Percentiles rank a stretch among this genome's conserved stretches.
Evolutionary conservation across 2,329 filamentous ascomycete genomes (phyloP).

Genomic region (Colletotrichum coccodes): DNA sequence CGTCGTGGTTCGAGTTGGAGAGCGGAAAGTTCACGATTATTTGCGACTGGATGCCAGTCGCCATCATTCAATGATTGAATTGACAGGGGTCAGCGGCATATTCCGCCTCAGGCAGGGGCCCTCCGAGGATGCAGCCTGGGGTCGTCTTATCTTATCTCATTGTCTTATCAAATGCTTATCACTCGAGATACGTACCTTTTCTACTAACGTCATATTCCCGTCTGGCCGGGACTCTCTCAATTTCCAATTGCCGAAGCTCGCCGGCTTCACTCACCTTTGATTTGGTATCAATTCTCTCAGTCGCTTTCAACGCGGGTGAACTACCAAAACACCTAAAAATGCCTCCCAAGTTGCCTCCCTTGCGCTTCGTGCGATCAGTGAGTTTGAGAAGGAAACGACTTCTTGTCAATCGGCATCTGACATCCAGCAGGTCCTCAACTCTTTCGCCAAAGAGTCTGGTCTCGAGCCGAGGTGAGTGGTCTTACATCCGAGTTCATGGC

Average conservation of each 20-base stretch:
- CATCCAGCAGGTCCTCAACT: slow-evolving; percentile 76
- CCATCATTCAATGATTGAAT: slow-evolving; percentile 19
- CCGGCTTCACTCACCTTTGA: slow-evolving; percentile 3
- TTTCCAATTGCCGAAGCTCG: slow-evolving; percentile 17
- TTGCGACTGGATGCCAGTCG: slow-evolving; percentile 14
- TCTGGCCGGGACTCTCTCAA: background rate
- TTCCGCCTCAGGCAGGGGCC: slow-evolving; percentile 24
- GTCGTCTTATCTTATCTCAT: background rate
- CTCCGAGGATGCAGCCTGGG: background rate
- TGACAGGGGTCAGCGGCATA: slow-evolving; percentile 16
- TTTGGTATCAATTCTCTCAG: background rate
- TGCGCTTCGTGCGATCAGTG: slow-evolving; percentile 63
- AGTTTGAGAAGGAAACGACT: too few relatives aligned
- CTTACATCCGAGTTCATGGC: background rate
- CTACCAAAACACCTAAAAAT: background rate
- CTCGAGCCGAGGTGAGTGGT: slow-evolving; percentile 83
- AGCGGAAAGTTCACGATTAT: slow-evolving; percentile 4
- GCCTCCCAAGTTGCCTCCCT: slow-evolving; percentile 33
- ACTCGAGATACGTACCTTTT: background rate
- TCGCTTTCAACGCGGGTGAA: background rate
- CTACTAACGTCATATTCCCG: slow-evolving; percentile 11
- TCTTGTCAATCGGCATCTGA: background rate
- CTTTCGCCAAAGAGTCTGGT: slow-evolving; percentile 86
- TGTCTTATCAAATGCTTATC: slow-evolving; percentile 1
- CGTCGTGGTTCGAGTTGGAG: background rate